A percentile compares a stretch with the other conserved stretches of the same genome.
Conservation (phyloP, 2,329 filamentous ascomycete genomes). For the Paraphoma chrysanthemicola region DNA sequence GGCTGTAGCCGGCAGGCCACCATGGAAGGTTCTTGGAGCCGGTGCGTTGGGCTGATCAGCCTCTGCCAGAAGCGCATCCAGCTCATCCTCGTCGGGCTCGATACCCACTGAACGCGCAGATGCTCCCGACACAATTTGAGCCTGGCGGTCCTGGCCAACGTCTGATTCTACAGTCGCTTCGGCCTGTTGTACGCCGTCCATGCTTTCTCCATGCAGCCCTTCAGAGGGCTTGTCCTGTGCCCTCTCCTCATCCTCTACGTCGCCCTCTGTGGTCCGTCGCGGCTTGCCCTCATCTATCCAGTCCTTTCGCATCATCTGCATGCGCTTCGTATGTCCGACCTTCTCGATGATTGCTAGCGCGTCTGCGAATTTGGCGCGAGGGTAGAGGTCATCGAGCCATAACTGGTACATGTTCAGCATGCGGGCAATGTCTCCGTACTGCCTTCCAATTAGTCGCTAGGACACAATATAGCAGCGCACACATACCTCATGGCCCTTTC, state of each 20-base stretch:
- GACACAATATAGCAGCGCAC: neutral
- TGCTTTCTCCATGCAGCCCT: constrained; percentile 11
- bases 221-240: constrained; percentile 1
- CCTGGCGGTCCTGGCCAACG: neutral
- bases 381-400: constrained; percentile 96
- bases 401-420: constrained; percentile 91
- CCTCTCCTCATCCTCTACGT: constrained; percentile 36
- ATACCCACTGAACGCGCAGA: constrained; percentile 8
- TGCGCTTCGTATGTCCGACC: constrained; percentile 80
- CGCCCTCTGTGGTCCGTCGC: constrained; percentile 40
- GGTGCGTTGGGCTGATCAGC: constrained; percentile 31
- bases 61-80: constrained; percentile 63
- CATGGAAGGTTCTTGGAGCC: constrained; percentile 12
- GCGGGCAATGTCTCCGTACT: constrained; percentile 84
- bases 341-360: constrained; percentile 92
- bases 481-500: constrained; percentile 87
- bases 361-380: constrained; percentile 91
- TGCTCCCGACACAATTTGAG: constrained; percentile 20
- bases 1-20: constrained; percentile 6
- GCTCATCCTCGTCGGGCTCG: constrained; percentile 58
- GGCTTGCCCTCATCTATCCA: constrained; percentile 83
- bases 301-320: constrained; percentile 76
- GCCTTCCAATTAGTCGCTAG: constrained; percentile 14
- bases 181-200: constrained; percentile 14
- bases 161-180: neutral